Base-by-base conservation (phyloP, 257 asterid genomes). In the Cynanchum wilfordii region DNA sequence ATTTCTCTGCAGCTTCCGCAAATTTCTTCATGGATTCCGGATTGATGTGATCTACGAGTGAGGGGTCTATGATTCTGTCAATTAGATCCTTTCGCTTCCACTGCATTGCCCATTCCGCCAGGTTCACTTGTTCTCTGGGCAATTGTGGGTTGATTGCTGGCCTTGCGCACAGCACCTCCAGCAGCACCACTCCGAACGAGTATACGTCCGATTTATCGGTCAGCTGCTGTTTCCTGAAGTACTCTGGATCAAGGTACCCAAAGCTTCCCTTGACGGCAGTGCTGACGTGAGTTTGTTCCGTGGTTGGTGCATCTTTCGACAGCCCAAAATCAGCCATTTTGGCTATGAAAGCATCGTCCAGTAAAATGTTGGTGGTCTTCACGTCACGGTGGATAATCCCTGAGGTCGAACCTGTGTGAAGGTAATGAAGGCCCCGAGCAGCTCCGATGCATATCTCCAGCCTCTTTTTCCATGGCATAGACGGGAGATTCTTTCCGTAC, bases 221-320 rank as follows among this genome's bases (percentile, higher is more conserved):
- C 13, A 94, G 77, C 10, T 89, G 98, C 15, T 91, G 99, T 68
- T 94, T 94, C 33, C 96, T 59, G 85, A 94, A 89, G 84, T 94
- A 94, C 69, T 94, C 99, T 0, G 97, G 98, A 68, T 94, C 98
- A 2, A 94, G 78, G 68, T 91, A 94, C 38, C 98, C 99, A 54
- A 94, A 94, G 56, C 99, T 94, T 6, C 99, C 99, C 79, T 94
- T 94, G 68, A 95, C 98, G 7, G 98, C 98, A 3, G 98, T 92
- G 75, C 99, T 95, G 0, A 94, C 97, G 36, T 94, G 95, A 0
- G 86, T 84, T 56, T 94, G 90, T 55, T 85, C 91, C 3, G 75
- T 60, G 0, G 78, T 74, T 0, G 94, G 88, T 20, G 90, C 94
- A 19, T 90, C 96, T 70, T 95, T 95, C 0, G 99, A 95, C 7